These are phyloP conservation scores for Phytopythium montanum DNA, from an alignment of 352 stramenopile species.

Conservation along the genomic window DNA sequence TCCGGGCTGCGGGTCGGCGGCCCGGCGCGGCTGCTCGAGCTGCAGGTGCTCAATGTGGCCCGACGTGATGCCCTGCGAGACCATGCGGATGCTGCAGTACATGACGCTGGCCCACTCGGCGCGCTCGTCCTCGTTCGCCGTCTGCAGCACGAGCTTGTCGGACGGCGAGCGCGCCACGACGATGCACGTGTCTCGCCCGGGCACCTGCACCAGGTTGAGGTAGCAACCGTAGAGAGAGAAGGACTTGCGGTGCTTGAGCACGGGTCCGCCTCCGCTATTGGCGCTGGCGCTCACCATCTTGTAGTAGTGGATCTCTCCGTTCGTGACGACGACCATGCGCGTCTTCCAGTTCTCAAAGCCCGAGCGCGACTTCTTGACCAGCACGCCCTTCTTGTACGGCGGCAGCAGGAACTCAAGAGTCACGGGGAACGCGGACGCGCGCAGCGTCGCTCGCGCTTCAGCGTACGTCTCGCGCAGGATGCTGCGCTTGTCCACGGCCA, in stretches of 20 bases:
- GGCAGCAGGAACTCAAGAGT: constrained; percentile 76
- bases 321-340: constrained; percentile 74
- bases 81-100: constrained; percentile 87
- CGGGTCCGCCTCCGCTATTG: constrained; percentile 22
- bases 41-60: constrained; percentile 76
- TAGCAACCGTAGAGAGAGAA: constrained; percentile 85
- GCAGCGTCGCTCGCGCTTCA: constrained; percentile 47
- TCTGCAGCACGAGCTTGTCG: constrained; percentile 83
- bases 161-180: constrained; percentile 79
- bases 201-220: constrained; percentile 75
- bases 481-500: constrained; percentile 52
- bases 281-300: constrained; percentile 48
- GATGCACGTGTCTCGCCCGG: constrained; percentile 71
- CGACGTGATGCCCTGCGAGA: constrained; percentile 80
- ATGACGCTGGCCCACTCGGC: constrained; percentile 86
- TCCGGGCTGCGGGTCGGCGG: constrained; percentile 12
- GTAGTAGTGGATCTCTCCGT: constrained; percentile 82
- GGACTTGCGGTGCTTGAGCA: constrained; percentile 79
- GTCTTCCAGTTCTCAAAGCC: constrained; percentile 87
- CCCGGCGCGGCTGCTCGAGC: constrained; percentile 43
- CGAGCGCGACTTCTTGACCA: constrained; percentile 85
- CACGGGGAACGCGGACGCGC: constrained; percentile 53
- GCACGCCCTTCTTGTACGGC: constrained; percentile 73
- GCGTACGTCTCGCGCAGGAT: constrained; percentile 65
- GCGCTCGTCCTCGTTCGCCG: constrained; percentile 61